Base-by-base conservation (phyloP, 169 alveolate genomes). In the Plasmodium inui region DNA sequence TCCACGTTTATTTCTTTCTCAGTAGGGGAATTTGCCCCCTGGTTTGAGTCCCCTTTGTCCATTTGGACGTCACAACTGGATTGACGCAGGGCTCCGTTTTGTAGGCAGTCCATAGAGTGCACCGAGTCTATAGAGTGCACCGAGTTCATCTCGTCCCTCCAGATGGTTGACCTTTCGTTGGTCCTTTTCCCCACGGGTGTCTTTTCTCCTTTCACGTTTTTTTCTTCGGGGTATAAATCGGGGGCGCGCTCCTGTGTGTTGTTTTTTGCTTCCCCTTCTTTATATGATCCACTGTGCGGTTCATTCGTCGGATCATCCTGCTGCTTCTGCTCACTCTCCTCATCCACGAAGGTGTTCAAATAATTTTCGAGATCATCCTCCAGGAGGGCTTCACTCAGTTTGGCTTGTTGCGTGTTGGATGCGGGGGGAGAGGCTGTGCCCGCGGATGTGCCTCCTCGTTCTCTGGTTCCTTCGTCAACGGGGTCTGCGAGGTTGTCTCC, bases 321-420 rank as follows among this genome's bases (percentile, higher is more conserved):
- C 28, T 71, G 19, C 9, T 7, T 37, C 37, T 28, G n/a, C 28
- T 12, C 83, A 19, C 41, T 22, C 67, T 88, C 89, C 30, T 78
- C 89, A 88, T 88, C 82, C 72, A 55, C 22, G 82, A 79, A 88
- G 22, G 88, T 88, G 50, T 67, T 79, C 46, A 88, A 57, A 12
- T 88, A 79, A 46, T 55, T 55, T 86, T 86, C 93, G 26, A 86
- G 57, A 76, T 86, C 17, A n/a, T 34, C 70, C 32, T 71, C 50
- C 46, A 46, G 1, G 37, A 17, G 3, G 37, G 44, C 46, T 30
- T 44, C 41, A 26, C 50, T 10, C 32, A 41, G 14, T 32, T 61
- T 82, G 32, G 37, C 28, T n/a, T 22, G 30, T 7, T 67, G 30
- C 76, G n/a, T 67, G 9, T n/a, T 34, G 28, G 19, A 19, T 78